phyloP scores from a whole-genome alignment of 2,329 filamentous ascomycete species.

The Curvularia sp. region DNA sequence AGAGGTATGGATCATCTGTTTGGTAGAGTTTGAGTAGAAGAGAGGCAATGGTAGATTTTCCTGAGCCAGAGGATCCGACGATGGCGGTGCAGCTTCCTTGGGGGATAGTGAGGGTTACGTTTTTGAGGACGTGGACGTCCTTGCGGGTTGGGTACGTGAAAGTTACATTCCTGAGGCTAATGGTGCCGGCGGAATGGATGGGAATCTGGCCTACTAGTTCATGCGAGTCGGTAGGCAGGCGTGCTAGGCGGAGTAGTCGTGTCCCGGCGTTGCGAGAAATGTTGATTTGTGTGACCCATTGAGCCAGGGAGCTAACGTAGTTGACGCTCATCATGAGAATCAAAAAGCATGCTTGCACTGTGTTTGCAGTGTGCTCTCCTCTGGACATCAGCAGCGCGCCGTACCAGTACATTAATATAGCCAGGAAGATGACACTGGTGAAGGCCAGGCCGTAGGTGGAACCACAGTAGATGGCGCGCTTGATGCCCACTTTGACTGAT shows the following conservation, averaged over 20 bases:
- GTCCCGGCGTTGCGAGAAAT: conserved; percentile 75
- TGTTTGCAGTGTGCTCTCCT: conserved; percentile 59
- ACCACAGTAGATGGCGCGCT: conserved; percentile 71
- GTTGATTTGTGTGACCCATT: conserved; percentile 80
- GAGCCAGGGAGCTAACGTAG: conserved; percentile 72
- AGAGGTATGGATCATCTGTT: conserved; percentile 16
- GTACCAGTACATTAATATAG: conserved; percentile 84
- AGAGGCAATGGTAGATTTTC: conserved; percentile 83
- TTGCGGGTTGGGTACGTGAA: conserved; percentile 75
- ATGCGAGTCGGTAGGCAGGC: conserved; percentile 65
- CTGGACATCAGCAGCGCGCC: conserved; percentile 69
- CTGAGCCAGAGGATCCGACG: conserved; percentile 84
- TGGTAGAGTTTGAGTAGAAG: conserved; percentile 77
- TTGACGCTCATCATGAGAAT: conserved; percentile 84
- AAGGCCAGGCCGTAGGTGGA: conserved; percentile 80
- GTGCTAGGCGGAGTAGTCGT: conserved; percentile 73
- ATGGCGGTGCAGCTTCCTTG: conserved; percentile 74
- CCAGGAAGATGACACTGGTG: conserved; percentile 72
- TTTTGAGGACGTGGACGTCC: conserved; percentile 62
- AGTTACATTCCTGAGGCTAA: conserved; percentile 66
- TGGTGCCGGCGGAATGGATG: conserved; percentile 56
- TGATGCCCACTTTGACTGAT: conserved; percentile 67
- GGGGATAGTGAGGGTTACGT: conserved; percentile 70
- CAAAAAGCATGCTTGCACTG: conserved; percentile 77
- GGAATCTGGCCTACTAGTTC: conserved; percentile 62